Base-by-base conservation (phyloP, 2,329 filamentous ascomycete genomes). In the Coniochaeta sp. region DNA sequence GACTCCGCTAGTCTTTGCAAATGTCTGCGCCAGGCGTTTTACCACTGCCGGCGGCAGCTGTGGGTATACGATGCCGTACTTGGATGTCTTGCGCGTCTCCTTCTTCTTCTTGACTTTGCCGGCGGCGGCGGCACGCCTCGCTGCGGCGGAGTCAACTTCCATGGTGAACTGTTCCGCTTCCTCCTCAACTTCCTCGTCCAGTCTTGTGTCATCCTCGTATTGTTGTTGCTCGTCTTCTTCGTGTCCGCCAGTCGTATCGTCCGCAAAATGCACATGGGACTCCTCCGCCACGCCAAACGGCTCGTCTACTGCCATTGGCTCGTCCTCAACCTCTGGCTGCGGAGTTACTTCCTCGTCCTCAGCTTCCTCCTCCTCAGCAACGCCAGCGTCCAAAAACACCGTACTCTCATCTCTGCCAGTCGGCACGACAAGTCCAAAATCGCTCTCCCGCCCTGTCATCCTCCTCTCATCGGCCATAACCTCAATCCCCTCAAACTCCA, bases 41-140 rank as follows among this genome's bases (percentile, higher is more conserved):
- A 95, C 83, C 18, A 91, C 82, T 0, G 82, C 77, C 1, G 79
- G 71, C 2, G 91, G 89, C 38, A 96, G 71, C 1, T 85, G 83
- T 1, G 89, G 87, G 57, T 91, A 91, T 55, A 86, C 80, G 48
- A 87, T 82, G 24, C 89, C 89, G 62, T 91, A 76, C 48, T 79
- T 79, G 0, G 90, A 95, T 47, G 82, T 75, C 56, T 80, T 78
- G 58, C 65, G 67, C 6, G 66, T 63, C 59, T 77, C 78, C 53
- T 49, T 49, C 64, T 53, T 65, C 67, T 38, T 56, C 55, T 12
- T 18, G 14, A 14, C 8, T 26, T 28, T 48, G n/a, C 33, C 51
- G 6, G 48, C 51, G 20, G 51, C 51, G 18, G 52, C 49, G 6
- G 42, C 31, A 13, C 33, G 27, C 13, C 59, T 50, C 20, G 57